Conservation (phyloP, 768 basidiomycete species). For the Boletus vermiculosoides region DNA sequence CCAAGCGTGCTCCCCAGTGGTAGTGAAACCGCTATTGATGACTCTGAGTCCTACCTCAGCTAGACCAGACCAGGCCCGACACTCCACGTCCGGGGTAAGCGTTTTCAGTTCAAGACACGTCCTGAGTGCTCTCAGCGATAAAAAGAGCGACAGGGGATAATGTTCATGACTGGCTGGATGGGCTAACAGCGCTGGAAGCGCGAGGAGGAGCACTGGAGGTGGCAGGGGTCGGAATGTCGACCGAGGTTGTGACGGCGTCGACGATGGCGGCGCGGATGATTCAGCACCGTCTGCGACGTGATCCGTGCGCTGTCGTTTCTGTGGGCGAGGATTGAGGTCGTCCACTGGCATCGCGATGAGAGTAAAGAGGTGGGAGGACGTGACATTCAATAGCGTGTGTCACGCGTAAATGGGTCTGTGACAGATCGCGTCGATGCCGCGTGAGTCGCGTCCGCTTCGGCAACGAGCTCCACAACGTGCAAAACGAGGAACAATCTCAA, state of each 20-base stretch:
- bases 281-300: not conserved
- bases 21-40: constrained; percentile 44
- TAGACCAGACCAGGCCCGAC: constrained; percentile 66
- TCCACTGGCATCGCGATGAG: constrained; percentile 25
- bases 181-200: constrained; percentile 56
- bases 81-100: constrained; percentile 60
- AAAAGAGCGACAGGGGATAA: constrained; percentile 52
- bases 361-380: constrained; percentile 4
- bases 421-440: constrained; percentile 26
- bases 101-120: constrained; percentile 51
- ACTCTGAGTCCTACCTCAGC: constrained; percentile 67
- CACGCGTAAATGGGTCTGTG: constrained; percentile 32
- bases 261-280: not conserved
- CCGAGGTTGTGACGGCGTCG: not conserved
- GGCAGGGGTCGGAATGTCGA: constrained; percentile 36
- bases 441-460: not conserved
- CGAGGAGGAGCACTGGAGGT: constrained; percentile 52
- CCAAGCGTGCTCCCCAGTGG: constrained; percentile 40
- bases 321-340: constrained; percentile 33
- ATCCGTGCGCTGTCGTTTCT: constrained; percentile 34
- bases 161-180: constrained; percentile 63
- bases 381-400: constrained; percentile 17
- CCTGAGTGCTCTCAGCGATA: constrained; percentile 56
- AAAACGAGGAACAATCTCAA: not conserved
- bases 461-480: not conserved